These are phyloP conservation scores for Penicillium canariense DNA, from an alignment of 495 filamentous ascomycete species.

Conservation along the genomic window DNA sequence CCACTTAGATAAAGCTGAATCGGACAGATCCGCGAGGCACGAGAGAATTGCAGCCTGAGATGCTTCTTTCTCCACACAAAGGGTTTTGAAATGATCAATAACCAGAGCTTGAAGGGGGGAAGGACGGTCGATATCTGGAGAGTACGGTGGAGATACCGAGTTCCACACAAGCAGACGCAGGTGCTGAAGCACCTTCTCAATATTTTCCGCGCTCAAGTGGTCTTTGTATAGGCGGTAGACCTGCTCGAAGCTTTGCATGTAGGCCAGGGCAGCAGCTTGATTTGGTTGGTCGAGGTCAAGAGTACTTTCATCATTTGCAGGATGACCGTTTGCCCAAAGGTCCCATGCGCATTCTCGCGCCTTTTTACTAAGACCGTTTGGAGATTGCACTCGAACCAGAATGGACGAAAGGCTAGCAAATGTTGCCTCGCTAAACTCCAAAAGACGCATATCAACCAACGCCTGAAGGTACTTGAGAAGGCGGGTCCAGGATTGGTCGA, in stretches of 20 bases:
- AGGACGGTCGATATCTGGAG: constrained; percentile 78
- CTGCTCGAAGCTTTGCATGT: constrained; percentile 71
- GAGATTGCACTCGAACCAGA: constrained; percentile 52
- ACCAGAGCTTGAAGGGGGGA: constrained; percentile 76
- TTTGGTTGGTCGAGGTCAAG: constrained; percentile 52
- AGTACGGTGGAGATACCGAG: constrained; percentile 74
- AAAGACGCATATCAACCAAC: constrained; percentile 56
- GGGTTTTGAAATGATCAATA: constrained; percentile 65
- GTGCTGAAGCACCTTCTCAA: constrained; percentile 53
- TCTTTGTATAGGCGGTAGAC: constrained; percentile 76
- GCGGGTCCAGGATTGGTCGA: constrained; percentile 64
- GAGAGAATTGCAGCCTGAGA: constrained; percentile 66
- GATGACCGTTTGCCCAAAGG: constrained; percentile 66
- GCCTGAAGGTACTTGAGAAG: constrained; percentile 63
- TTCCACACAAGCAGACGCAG: constrained; percentile 60
- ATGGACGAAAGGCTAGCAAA: constrained; percentile 68
- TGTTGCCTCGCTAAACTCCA: constrained; percentile 69
- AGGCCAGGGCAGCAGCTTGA: constrained; percentile 75
- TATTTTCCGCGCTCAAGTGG: constrained; percentile 56
- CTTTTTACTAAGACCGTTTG: constrained; percentile 50
- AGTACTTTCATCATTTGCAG: constrained; percentile 48
- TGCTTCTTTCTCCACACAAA: constrained; percentile 65
- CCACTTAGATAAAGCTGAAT: constrained; percentile 58
- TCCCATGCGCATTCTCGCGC: constrained; percentile 66
- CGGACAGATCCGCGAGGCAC: constrained; percentile 64